A percentile compares a stretch with the other conserved stretches of the same genome.
Evolutionary conservation across 1,284 basidiomycete species (phyloP).

Genomic region (Pseudozyma hubeiensis): DNA sequence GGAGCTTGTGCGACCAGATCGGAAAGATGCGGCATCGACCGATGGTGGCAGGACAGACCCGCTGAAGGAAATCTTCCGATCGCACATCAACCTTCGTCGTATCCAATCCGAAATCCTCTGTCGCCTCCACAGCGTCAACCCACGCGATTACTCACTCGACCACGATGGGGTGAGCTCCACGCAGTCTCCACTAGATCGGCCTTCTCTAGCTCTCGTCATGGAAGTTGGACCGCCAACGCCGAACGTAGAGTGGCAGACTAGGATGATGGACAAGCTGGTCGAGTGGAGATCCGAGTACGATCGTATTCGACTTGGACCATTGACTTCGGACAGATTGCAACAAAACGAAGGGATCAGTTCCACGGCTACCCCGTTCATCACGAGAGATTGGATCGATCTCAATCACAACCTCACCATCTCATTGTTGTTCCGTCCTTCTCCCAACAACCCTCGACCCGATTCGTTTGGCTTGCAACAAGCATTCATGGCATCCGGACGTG

Average conservation of each 20-base stretch:
- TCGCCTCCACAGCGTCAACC: conserved; percentile 49
- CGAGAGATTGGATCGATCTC: conserved; percentile 47
- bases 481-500: conserved; percentile 36
- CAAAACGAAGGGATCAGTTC: conserved; percentile 21
- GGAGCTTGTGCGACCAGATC: conserved; percentile 22
- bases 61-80: conserved; percentile 39
- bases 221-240: conserved; percentile 47
- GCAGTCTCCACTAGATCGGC: conserved; percentile 15
- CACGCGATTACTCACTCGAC: conserved; percentile 49
- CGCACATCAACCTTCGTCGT: conserved; percentile 41
- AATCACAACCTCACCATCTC: conserved; percentile 41
- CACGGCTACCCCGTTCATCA: conserved; percentile 43
- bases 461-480: conserved; percentile 40
- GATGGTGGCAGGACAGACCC: conserved; percentile 9
- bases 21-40: not conserved
- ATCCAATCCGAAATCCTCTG: conserved; percentile 50
- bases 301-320: conserved; percentile 3
- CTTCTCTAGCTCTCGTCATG: conserved; percentile 44
- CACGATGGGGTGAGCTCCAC: conserved; percentile 33
- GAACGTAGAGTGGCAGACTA: conserved; percentile 45
- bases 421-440: conserved; percentile 45
- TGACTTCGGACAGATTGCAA: not conserved
- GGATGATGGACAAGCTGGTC: conserved; percentile 46
- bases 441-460: conserved; percentile 43
- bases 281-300: conserved; percentile 43